These are phyloP conservation scores for Laburnicola sp. DNA, from an alignment of 2,329 filamentous ascomycete genomes.

Conservation along the genomic window DNA sequence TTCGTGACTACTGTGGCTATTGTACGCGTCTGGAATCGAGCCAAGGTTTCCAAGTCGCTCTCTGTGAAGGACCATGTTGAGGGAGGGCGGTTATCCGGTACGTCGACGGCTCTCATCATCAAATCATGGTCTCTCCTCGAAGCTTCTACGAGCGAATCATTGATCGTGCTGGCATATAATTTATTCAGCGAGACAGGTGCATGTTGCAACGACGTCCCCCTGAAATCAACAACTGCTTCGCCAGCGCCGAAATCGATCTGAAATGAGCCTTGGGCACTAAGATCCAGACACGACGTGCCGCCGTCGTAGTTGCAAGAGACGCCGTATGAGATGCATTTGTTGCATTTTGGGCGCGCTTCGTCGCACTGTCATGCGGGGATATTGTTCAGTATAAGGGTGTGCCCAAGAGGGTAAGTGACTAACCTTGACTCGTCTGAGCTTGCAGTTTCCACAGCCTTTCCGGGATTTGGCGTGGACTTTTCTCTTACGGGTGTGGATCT, in stretches of 20 bases:
- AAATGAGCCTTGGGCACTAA: constrained; percentile 34
- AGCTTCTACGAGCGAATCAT: constrained; percentile 13
- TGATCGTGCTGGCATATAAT: constrained; percentile 18
- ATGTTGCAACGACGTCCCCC: constrained; percentile 1
- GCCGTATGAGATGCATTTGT: constrained; percentile 53
- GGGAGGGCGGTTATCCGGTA: neutral
- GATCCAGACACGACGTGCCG: constrained; percentile 36
- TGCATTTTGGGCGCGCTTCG: constrained; percentile 55
- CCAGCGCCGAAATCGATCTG: constrained; percentile 19
- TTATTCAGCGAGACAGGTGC: constrained; percentile 19
- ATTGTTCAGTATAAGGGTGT: constrained; percentile 2
- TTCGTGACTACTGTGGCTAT: constrained; percentile 47
- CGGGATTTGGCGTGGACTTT: constrained; percentile 57
- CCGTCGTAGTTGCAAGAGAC: constrained; percentile 55
- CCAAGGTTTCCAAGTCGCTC: constrained; percentile 37
- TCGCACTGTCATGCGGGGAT: constrained; percentile 52
- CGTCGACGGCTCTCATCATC: neutral
- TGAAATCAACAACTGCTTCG: constrained; percentile 5
- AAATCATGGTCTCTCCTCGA: neutral
- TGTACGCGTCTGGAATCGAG: constrained; percentile 51
- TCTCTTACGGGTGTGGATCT: constrained; percentile 23
- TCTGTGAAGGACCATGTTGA: constrained; percentile 22
- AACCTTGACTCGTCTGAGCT: constrained; percentile 58
- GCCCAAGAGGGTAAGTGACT: constrained; percentile 12
- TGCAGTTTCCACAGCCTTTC: constrained; percentile 60